These are phyloP conservation scores for Yamadazyma akitaensis DNA, from an alignment of 805 yeast species.

Conservation along the genomic window DNA sequence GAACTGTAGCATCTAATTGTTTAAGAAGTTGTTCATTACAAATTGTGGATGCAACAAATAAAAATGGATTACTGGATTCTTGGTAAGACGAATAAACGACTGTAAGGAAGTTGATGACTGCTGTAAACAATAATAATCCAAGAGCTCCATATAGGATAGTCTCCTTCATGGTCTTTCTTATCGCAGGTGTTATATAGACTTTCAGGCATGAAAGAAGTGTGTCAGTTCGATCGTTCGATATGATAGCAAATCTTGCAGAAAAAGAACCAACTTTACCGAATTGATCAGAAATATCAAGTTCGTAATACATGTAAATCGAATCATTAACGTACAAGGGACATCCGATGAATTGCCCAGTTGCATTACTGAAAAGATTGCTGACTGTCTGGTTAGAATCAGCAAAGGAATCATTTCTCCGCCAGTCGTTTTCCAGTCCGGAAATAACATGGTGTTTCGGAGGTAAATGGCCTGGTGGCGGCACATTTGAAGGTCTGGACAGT, in stretches of 20 bases:
- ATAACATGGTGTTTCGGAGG: not conserved
- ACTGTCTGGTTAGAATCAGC: slow-evolving; percentile 18
- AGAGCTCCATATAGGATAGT: slow-evolving; percentile 39
- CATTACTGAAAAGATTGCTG: slow-evolving; percentile 20
- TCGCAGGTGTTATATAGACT: slow-evolving; percentile 48
- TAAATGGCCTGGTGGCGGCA: not conserved
- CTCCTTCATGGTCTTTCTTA: slow-evolving; percentile 25
- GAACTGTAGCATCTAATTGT: slow-evolving; percentile 53
- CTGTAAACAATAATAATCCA: slow-evolving; percentile 38
- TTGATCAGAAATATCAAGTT: slow-evolving; percentile 38
- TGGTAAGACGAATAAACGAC: slow-evolving; percentile 53
- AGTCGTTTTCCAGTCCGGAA: not conserved
- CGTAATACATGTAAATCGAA: slow-evolving; percentile 34
- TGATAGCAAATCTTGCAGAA: slow-evolving; percentile 37
- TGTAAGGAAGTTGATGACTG: slow-evolving; percentile 37
- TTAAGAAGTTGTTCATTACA: slow-evolving; percentile 55
- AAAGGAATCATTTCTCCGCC: slow-evolving; percentile 4
- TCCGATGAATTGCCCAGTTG: slow-evolving; percentile 24
- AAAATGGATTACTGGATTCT: slow-evolving; percentile 53
- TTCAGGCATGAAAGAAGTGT: slow-evolving; percentile 45
- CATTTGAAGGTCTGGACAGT: not conserved
- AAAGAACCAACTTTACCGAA: slow-evolving; percentile 46
- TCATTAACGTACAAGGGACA: slow-evolving; percentile 40
- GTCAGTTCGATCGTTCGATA: slow-evolving; percentile 36
- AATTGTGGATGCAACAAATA: slow-evolving; percentile 53